Evolutionary conservation across 768 basidiomycete genomes (phyloP).

Genomic region (Boletus tylopilopsis): DNA sequence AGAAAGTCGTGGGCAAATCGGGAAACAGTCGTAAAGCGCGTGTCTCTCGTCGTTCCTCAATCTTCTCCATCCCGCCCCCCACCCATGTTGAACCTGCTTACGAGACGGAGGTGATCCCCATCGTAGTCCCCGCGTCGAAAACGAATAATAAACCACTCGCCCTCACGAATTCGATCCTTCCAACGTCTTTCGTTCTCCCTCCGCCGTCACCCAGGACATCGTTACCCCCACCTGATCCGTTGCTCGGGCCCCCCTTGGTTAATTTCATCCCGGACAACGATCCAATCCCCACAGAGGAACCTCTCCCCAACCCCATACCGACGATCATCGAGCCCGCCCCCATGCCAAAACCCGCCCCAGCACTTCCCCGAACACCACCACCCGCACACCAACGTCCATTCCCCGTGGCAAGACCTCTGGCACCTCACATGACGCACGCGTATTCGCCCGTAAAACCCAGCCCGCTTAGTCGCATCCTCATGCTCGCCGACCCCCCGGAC

Average conservation of each 20-base stretch:
- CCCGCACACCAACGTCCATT: constrained; percentile 43
- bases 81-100: constrained; percentile 40
- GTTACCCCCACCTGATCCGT: constrained; percentile 42
- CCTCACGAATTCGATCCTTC: constrained; percentile 48
- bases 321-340: constrained; percentile 18
- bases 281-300: not conserved
- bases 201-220: constrained; percentile 72
- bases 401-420: constrained; percentile 70
- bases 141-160: constrained; percentile 15
- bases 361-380: constrained; percentile 23
- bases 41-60: constrained; percentile 46
- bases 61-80: constrained; percentile 34
- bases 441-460: constrained; percentile 81
- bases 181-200: constrained; percentile 72
- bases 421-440: constrained; percentile 68
- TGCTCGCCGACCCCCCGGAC: constrained; percentile 61
- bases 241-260: constrained; percentile 26
- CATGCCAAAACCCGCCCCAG: constrained; percentile 3
- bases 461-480: constrained; percentile 74
- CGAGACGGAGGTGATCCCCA: constrained; percentile 49
- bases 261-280: constrained; percentile 17
- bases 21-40: constrained; percentile 41
- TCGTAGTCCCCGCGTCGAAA: constrained; percentile 27
- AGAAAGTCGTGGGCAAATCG: constrained; percentile 45
- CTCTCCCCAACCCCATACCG: constrained; percentile 16